phyloP scores from a whole-genome alignment of 345 rosid species.

The Populus euphratica region DNA sequence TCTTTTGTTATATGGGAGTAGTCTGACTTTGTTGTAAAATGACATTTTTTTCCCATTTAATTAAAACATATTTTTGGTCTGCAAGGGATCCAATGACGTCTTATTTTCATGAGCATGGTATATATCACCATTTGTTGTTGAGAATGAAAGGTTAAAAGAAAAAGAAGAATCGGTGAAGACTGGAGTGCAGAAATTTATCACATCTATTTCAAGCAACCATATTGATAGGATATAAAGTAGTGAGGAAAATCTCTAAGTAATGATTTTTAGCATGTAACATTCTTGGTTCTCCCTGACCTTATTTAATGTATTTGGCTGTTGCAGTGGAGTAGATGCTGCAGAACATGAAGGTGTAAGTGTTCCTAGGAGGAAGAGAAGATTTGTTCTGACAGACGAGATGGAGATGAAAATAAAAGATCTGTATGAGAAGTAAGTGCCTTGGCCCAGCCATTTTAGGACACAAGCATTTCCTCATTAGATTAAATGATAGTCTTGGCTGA shows the following conservation, averaged over 20 bases:
- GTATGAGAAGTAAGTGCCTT: constrained; percentile 53
- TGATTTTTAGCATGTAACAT: background rate
- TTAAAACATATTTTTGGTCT: constrained; percentile 5
- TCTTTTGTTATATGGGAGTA: background rate
- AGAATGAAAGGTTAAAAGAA: constrained; percentile 5
- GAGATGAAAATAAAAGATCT: constrained; percentile 61
- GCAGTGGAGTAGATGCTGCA: constrained; percentile 40
- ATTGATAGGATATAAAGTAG: constrained; percentile 17
- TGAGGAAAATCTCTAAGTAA: background rate
- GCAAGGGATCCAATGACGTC: background rate
- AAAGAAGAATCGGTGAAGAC: background rate
- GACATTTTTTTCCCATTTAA: background rate
- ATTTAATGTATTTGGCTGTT: constrained; percentile 21
- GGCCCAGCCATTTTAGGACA: background rate
- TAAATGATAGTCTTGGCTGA: background rate
- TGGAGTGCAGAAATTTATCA: constrained; percentile 21
- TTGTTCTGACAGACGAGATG: constrained; percentile 53
- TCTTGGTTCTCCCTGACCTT: background rate
- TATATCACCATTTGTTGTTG: constrained; percentile 14
- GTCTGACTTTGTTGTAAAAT: background rate
- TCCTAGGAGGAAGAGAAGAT: constrained; percentile 59
- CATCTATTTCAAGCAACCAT: constrained; percentile 14
- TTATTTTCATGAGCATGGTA: background rate
- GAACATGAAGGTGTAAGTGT: constrained; percentile 39
- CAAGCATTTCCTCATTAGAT: background rate